A percentile compares a stretch with the other conserved stretches of the same genome.
phyloP scores from a whole-genome alignment of 2,329 filamentous ascomycete genomes.

The Hysterium pulicare region DNA sequence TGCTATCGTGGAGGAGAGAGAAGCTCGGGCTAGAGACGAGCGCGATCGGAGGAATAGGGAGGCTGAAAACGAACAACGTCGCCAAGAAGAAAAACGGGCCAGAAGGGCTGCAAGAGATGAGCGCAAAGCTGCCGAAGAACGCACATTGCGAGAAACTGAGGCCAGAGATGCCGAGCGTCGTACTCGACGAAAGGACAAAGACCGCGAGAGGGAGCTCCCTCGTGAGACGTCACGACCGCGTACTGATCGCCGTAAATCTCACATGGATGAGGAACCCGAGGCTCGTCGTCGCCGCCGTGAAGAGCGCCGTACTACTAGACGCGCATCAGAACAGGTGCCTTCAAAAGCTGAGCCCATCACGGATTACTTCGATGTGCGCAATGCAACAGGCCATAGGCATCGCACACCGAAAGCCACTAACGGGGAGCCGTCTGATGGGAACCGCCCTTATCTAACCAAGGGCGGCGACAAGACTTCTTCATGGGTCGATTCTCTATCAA shows the following conservation, averaged over 20 bases:
- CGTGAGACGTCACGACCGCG: constrained; percentile 21
- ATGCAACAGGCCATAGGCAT: constrained; percentile 24
- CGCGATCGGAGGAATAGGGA: constrained; percentile 37
- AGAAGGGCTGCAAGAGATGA: constrained; percentile 31
- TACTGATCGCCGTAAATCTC: constrained; percentile 32
- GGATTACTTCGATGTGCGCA: constrained; percentile 46
- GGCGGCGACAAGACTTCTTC: constrained; percentile 49
- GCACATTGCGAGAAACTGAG: constrained; percentile 11
- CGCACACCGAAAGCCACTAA: constrained; percentile 14
- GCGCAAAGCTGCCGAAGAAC: constrained; percentile 25
- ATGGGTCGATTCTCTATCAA: constrained; percentile 47
- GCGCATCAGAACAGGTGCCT: constrained; percentile 34
- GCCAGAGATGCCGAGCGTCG: constrained; percentile 4
- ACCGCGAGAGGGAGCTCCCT: constrained; percentile 15
- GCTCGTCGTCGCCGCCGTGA: constrained; percentile 40
- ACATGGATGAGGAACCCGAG: constrained; percentile 35
- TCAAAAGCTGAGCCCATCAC: constrained; percentile 34
- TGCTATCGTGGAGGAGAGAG: constrained; percentile 33
- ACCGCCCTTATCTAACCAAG: constrained; percentile 33
- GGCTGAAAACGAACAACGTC: constrained; percentile 37
- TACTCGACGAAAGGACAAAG: constrained; percentile 7
- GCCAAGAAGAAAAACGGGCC: constrained; percentile 39
- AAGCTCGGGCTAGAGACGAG: constrained; percentile 35
- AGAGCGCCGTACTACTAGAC: constrained; percentile 41
- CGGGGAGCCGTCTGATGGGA: constrained; percentile 18